Conservation (phyloP, 1,284 basidiomycete genomes). For the Phenoliferia sp. region DNA sequence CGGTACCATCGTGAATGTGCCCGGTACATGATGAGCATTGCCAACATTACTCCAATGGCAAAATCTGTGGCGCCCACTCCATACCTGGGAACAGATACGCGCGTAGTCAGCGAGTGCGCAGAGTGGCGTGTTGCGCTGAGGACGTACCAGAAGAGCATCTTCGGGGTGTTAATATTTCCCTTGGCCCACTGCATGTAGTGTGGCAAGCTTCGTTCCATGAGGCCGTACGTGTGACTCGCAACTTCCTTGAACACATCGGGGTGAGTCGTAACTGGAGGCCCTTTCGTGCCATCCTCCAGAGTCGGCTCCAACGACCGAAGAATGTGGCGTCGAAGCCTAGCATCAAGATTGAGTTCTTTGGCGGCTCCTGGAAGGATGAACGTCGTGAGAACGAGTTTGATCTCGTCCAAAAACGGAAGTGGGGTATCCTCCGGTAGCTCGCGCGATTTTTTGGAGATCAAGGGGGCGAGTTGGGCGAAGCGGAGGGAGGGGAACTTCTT, state of each 20-base stretch:
- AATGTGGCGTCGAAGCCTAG: conserved; percentile 9
- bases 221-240: conserved; percentile 9
- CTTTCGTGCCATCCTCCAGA: conserved; percentile 6
- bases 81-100: not conserved
- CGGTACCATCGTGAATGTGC: conserved; percentile 6
- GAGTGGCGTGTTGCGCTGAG: not conserved
- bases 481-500: conserved; percentile 3
- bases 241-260: conserved; percentile 20
- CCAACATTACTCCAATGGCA: conserved; percentile 10
- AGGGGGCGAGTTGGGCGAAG: conserved; percentile 10
- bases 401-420: conserved; percentile 16
- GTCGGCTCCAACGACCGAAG: conserved; percentile 9
- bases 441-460: conserved; percentile 7
- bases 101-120: not conserved
- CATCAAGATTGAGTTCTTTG: conserved; percentile 20
- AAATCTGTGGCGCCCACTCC: conserved; percentile 9
- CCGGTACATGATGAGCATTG: conserved; percentile 9
- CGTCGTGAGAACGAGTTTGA: conserved; percentile 13
- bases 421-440: conserved; percentile 8
- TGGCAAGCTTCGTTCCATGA: conserved; percentile 18
- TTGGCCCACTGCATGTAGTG: conserved; percentile 16
- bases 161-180: conserved; percentile 16
- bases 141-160: conserved; percentile 12
- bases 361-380: conserved; percentile 13
- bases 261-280: conserved; percentile 11